These are phyloP conservation scores for Stephania yunnanensis DNA, from an alignment of 164 flowering plant species.

Conservation along the genomic window DNA sequence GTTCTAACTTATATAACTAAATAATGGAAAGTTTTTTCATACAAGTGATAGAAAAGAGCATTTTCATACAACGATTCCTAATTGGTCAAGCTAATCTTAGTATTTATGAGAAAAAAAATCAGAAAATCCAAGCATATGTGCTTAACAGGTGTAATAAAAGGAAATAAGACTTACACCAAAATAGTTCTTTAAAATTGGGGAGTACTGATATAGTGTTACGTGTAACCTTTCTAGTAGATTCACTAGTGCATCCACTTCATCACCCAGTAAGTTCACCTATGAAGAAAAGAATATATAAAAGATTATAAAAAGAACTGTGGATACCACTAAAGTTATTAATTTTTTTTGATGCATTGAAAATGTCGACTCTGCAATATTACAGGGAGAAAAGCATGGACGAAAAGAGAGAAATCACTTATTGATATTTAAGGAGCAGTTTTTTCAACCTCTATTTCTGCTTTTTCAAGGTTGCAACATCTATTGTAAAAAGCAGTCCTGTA, in stretches of 20 bases:
- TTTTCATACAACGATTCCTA: not conserved
- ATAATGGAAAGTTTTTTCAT: not conserved
- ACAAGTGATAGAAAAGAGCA: not conserved
- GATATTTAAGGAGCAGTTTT: not conserved
- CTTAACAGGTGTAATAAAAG: not conserved
- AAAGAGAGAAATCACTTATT: not conserved
- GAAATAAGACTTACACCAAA: constrained; percentile 32
- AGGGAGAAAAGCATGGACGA: not conserved
- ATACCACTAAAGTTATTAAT: too few species aligned
- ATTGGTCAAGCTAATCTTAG: too few species aligned
- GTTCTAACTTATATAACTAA: not conserved
- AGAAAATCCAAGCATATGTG: not conserved
- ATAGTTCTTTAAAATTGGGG: constrained; percentile 42
- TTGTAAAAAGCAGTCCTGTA: constrained; percentile 55
- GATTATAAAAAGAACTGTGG: not conserved
- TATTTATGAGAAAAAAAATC: too few species aligned
- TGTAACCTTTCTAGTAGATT: constrained; percentile 52
- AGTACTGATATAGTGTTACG: constrained; percentile 34
- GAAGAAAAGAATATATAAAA: too few species aligned
- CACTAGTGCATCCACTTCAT: constrained; percentile 63
- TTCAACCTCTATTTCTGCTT: constrained; percentile 76
- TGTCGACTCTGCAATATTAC: too few species aligned
- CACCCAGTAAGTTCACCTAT: constrained; percentile 74
- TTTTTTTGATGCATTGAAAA: too few species aligned
- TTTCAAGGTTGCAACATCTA: constrained; percentile 55